Evolutionary conservation across 2,329 filamentous ascomycete genomes (phyloP).

Genomic region (Juglanconis sp.): DNA sequence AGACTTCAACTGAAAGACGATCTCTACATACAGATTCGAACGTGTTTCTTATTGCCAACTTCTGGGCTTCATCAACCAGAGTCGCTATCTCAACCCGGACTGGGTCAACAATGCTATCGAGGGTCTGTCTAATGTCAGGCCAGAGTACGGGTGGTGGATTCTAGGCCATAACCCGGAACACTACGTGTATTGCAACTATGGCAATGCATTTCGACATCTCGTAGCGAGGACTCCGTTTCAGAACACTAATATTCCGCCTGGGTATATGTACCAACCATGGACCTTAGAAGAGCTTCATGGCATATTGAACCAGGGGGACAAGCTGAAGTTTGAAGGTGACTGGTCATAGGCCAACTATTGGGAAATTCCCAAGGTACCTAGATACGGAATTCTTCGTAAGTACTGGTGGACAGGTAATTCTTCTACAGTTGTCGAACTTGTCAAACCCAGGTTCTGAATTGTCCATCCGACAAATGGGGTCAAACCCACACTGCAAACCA

Average conservation of each 20-base stretch:
- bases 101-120: conserved; percentile 13
- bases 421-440: too few species aligned
- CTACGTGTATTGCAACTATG: conserved; percentile 10
- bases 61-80: conserved; percentile 20
- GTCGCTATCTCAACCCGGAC: conserved; percentile 20
- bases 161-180: conserved; percentile 21
- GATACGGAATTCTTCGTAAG: too few species aligned
- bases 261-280: background rate
- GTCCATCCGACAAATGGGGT: too few species aligned
- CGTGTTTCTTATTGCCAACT: conserved; percentile 19
- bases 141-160: conserved; percentile 22
- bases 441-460: too few species aligned
- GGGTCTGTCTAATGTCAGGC: conserved; percentile 6
- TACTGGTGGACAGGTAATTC: too few species aligned
- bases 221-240: conserved; percentile 5
- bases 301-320: conserved; percentile 4
- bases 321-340: conserved; percentile 7
- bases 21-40: conserved; percentile 10
- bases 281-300: background rate
- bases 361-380: too few species aligned
- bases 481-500: too few species aligned
- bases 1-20: background rate
- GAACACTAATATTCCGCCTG: conserved; percentile 3
- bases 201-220: conserved; percentile 1
- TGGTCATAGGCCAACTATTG: conserved; percentile 1